Base-by-base conservation (phyloP, 2,329 filamentous ascomycete species). In the Aspergillus candidus region DNA sequence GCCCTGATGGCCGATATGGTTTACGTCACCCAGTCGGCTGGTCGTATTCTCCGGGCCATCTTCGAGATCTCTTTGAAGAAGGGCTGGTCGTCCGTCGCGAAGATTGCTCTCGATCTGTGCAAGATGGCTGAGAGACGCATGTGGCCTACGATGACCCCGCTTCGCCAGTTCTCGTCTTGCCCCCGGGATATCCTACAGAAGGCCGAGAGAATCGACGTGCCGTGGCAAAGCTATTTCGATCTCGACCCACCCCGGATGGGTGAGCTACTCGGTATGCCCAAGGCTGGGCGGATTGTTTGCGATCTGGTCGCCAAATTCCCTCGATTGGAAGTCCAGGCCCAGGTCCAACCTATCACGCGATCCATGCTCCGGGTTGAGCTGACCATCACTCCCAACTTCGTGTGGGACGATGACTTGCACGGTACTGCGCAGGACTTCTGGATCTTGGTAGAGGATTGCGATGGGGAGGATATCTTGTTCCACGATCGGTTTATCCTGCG, bases 101-200 rank as follows among this genome's bases (percentile, higher is more conserved):
- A 93, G 71, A 88, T 86, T 50, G 90, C 93, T 0, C 74, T 98
- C 34, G 88, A 95, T 57, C 77, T 98, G 41, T 98, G 94, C 72
- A 98, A 98, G 72, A 97, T 95, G 88, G 93, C 91, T 0, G 93
- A 98, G 73, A 95, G 95, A 75, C 80, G 94, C 39, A 98, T 98
- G 94, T 98, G 93, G 93, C 90, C 91, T 11, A 97, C 91, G 5
- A 98, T 97, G 93, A 88, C 88, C 32, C 93, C 94, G 10, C 75
- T 98, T 29, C 82, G 93, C 42, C 93, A 98, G 60, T 98, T 98
- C 61, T 80, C 85, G 3, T 72, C 74, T 32, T 95, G 89, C 60
- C 82, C 90, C 3, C 76, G 82, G 33, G 91, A 97, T 46, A 87
- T 97, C 41, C 74, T 97, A 38, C 83, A 88, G 54, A 97, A 97